Evolutionary conservation across 1,284 basidiomycete species (phyloP), one percentile per base, ranked within the genome.

Genomic region (Austroboletus rostrupii): DNA sequence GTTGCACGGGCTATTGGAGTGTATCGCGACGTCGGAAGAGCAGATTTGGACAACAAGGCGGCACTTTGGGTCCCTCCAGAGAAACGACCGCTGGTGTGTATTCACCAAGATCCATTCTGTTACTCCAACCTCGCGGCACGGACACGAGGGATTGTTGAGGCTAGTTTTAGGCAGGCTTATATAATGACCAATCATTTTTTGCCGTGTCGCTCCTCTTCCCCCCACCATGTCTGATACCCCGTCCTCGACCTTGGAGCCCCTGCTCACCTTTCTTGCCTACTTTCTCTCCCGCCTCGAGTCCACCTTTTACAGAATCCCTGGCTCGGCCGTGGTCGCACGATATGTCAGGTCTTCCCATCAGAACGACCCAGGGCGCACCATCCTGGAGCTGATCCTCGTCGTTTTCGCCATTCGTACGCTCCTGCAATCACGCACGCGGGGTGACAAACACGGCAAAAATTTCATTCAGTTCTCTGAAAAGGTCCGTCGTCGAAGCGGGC

Each of bases 401-500:
- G 76, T 92, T 47, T 98, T 98, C 64, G 90, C 93, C 19, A 78
- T 97, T 47, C 76, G 92, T 47, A 99, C 95, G 0, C 73, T 97
- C 23, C 69, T 97, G 42, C 93, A 95, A 70, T 88, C 88, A 28
- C 77, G 96, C 29, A 98, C 95, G 0, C 79, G 94, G 40, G 86
- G 90, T 41, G 92, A 95, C 57, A 81, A 84, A 49, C 84, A 80
- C 26, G 87, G 85, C n/a, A 92, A 88, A 65, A 87, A 92, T 68
- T 97, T 95, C 68, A 92, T 99, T 54, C 80, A 92, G 62, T 88
- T 98, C 52, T 83, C 77, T 43, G 89, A 93, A 60, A 93, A 96
- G 80, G 94, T 93, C 12, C 40, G 47, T 49, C 43, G 1, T 5
- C 11, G 14, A 3, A 40, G 14, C 3, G 19, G 29, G 33, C 26